Evolutionary conservation across 2,329 filamentous ascomycete species (phyloP).

Genomic region (Penicillium sp.): DNA sequence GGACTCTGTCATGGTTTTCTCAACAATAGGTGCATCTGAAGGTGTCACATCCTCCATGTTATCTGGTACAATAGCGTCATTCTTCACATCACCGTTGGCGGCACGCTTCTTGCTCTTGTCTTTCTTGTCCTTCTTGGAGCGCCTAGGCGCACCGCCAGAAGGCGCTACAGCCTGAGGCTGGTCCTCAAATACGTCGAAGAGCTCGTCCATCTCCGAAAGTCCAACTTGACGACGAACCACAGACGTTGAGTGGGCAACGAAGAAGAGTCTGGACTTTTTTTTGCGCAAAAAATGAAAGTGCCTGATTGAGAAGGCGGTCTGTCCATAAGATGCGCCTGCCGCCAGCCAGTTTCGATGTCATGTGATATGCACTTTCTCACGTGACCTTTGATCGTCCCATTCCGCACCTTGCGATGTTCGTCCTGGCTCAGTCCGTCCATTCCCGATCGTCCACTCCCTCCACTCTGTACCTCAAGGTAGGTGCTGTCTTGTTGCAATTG

Average conservation of each 20-base stretch:
- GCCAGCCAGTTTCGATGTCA: not conserved
- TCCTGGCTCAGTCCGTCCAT: conserved; percentile 31
- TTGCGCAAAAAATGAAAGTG: conserved; percentile 43
- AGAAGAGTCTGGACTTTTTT: conserved; percentile 30
- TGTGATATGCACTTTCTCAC: conserved; percentile 2
- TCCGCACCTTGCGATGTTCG: conserved; percentile 34
- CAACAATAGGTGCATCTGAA: conserved; percentile 30
- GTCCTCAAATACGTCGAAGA: conserved; percentile 83
- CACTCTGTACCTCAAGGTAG: conserved; percentile 42
- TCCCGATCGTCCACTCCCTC: conserved; percentile 34
- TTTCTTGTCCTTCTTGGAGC: conserved; percentile 61
- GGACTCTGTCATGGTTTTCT: conserved; percentile 19
- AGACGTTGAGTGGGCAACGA: conserved; percentile 25
- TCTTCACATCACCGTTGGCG: conserved; percentile 77
- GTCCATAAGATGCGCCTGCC: not conserved
- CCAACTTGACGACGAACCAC: conserved; percentile 23
- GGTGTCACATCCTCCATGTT: conserved; percentile 36
- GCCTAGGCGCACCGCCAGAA: conserved; percentile 42
- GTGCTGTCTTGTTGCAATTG: conserved; percentile 30
- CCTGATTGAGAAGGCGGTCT: conserved; percentile 37
- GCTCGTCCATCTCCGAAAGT: conserved; percentile 68
- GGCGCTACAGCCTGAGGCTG: conserved; percentile 56
- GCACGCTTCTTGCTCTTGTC: conserved; percentile 84
- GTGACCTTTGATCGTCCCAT: conserved; percentile 29
- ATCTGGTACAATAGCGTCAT: conserved; percentile 38